Evolutionary conservation across 2,329 filamentous ascomycete genomes (phyloP).

Genomic region (Mycogone perniciosa): DNA sequence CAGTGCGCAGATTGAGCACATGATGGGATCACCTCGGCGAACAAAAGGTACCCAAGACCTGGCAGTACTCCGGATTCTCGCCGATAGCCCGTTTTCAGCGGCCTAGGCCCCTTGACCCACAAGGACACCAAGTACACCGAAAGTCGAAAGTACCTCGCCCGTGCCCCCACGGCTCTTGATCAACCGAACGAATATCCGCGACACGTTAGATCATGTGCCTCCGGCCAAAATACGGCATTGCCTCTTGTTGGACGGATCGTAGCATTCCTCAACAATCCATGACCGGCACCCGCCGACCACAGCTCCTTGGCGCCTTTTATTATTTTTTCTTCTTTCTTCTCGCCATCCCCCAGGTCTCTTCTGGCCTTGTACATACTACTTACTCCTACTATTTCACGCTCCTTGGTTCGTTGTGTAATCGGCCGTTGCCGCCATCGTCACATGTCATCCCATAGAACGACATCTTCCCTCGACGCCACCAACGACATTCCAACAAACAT

Average conservation of each 20-base stretch:
- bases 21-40: slow-evolving; percentile 9
- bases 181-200: slow-evolving; percentile 8
- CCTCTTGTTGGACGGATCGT: slow-evolving; percentile 9
- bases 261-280: slow-evolving; percentile 12
- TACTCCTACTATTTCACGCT: no score
- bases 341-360: not conserved
- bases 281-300: slow-evolving; percentile 1
- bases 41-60: slow-evolving; percentile 4
- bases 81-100: not conserved
- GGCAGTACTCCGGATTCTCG: slow-evolving; percentile 8
- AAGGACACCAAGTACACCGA: not conserved
- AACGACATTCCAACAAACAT: no score
- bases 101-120: not conserved
- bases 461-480: no score
- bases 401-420: no score
- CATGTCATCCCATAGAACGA: no score
- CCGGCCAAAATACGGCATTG: slow-evolving; percentile 3
- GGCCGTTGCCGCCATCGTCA: no score
- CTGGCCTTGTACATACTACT: no score
- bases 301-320: not conserved
- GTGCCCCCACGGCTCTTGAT: slow-evolving; percentile 9
- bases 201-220: slow-evolving; percentile 11
- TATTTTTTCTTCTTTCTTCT: not conserved
- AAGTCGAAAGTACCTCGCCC: not conserved
- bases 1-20: slow-evolving; percentile 11